Evolutionary conservation across 2,329 filamentous ascomycete genomes (phyloP).

Genomic region (Hypocrella siamensis): DNA sequence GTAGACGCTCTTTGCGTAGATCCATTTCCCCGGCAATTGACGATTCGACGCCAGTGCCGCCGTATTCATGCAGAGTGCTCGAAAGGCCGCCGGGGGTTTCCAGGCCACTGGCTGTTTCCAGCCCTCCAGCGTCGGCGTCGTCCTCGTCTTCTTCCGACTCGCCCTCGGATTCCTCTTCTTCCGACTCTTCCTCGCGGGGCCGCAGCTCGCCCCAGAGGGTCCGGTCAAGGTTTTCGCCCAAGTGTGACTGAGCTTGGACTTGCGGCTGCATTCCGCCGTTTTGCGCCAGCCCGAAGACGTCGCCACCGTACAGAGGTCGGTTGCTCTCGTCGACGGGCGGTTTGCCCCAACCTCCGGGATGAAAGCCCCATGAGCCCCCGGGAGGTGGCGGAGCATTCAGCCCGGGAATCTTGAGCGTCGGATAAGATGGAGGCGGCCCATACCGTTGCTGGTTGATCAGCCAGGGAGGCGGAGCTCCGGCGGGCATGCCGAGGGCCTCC

Average conservation of each 20-base stretch:
- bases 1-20: slow-evolving; percentile 65
- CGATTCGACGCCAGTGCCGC: slow-evolving; percentile 51
- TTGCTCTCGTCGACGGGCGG: slow-evolving; percentile 91
- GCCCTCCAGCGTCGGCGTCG: slow-evolving; percentile 46
- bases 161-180: slow-evolving; percentile 39
- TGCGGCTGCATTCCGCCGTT: slow-evolving; percentile 21
- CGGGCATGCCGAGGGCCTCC: slow-evolving; percentile 86
- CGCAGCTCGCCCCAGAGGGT: slow-evolving; percentile 87
- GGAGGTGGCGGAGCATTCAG: slow-evolving; percentile 85
- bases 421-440: slow-evolving; percentile 86
- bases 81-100: slow-evolving; percentile 71
- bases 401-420: slow-evolving; percentile 85
- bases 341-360: slow-evolving; percentile 90
- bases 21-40: slow-evolving; percentile 79
- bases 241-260: slow-evolving; percentile 20
- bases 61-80: slow-evolving; percentile 68
- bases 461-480: slow-evolving; percentile 89
- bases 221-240: slow-evolving; percentile 71
- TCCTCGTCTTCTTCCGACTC: slow-evolving; percentile 27
- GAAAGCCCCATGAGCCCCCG: slow-evolving; percentile 86
- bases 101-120: slow-evolving; percentile 60
- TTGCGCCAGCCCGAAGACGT: slow-evolving; percentile 68
- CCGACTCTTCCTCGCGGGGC: slow-evolving; percentile 58
- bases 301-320: slow-evolving; percentile 78
- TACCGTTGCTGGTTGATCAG: slow-evolving; percentile 92